Evolutionary conservation across 441 rosid species (phyloP), one percentile per base, ranked within the genome.

Genomic region (Isatis lusitanica): DNA sequence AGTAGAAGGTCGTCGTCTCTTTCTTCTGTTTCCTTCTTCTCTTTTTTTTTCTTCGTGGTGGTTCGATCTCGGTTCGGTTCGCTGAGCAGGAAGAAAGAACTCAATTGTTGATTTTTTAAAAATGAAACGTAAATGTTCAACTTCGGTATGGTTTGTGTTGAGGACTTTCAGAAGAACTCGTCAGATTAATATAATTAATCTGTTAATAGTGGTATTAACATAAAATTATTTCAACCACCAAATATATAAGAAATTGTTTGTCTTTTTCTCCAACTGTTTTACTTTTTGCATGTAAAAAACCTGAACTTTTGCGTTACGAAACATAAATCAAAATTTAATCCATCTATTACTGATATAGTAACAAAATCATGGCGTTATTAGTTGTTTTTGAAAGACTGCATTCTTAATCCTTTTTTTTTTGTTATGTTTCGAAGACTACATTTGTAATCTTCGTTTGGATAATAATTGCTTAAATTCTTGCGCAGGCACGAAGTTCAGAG

Each of bases 31-130:
- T 7, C 43, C 61, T 31, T n/a, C 26, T 24, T 9, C 53, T 12
- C 47, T n/a, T 63, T 60, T 28, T 6, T 31, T n/a, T 39, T 8
- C 40, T 17, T 3, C 18, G 35, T 17, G 36, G 66, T 50, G 31
- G 31, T 73, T 57, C 59, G 43, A 57, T 65, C 66, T 65, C 43
- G 63, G 73, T 60, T 68, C 28, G 74, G 69, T 74, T 68, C 35
- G 28, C 61, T 48, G 57, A 35, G 1, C 52, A 63, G 5, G 79
- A 62, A 31, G 47, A 12, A 35, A 36, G 68, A 46, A 46, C 47
- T 21, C 0, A 15, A 47, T 47, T 6, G 5, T 57, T 30, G n/a
- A 7, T 43, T 24, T 3, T 6, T 3, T 1, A 13, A 1, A 18
- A 4, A 17, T 0, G 10, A 62, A 75, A 69, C 79, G 59, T 68